phyloP scores from a whole-genome alignment of 148 eudicot genomes.

The Oxyria digyna region DNA sequence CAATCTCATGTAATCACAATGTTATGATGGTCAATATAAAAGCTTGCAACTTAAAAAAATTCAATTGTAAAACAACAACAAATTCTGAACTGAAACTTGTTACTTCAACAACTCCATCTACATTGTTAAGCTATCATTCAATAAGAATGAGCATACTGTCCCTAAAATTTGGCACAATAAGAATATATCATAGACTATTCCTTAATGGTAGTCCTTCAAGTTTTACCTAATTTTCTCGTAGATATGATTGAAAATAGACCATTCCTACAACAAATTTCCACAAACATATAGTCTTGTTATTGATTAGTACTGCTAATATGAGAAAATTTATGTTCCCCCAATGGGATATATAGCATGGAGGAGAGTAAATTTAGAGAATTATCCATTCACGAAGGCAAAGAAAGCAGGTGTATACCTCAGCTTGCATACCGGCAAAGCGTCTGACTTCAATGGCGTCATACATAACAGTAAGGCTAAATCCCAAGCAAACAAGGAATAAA shows the following conservation, averaged over 20 bases:
- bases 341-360: too few relatives aligned
- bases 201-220: background rate
- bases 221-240: background rate
- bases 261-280: too few relatives aligned
- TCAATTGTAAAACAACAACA: background rate
- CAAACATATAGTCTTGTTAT: too few relatives aligned
- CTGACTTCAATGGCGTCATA: constrained; percentile 93
- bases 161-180: too few relatives aligned
- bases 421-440: constrained; percentile 93
- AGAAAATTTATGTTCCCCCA: too few relatives aligned
- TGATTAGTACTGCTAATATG: too few relatives aligned
- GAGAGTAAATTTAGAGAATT: too few relatives aligned
- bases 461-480: constrained; percentile 86
- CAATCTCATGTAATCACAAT: background rate
- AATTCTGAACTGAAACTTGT: background rate
- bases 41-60: background rate
- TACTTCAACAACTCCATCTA: background rate
- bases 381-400: background rate
- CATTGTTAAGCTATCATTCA: background rate
- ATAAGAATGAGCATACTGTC: background rate
- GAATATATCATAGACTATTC: too few relatives aligned
- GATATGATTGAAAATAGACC: too few relatives aligned
- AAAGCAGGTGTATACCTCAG: constrained; percentile 37
- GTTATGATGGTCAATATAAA: background rate
- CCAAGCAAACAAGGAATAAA: constrained; percentile 79